Conservation (phyloP, 2,329 filamentous ascomycete genomes). For the Hirsutella rhossiliensis region DNA sequence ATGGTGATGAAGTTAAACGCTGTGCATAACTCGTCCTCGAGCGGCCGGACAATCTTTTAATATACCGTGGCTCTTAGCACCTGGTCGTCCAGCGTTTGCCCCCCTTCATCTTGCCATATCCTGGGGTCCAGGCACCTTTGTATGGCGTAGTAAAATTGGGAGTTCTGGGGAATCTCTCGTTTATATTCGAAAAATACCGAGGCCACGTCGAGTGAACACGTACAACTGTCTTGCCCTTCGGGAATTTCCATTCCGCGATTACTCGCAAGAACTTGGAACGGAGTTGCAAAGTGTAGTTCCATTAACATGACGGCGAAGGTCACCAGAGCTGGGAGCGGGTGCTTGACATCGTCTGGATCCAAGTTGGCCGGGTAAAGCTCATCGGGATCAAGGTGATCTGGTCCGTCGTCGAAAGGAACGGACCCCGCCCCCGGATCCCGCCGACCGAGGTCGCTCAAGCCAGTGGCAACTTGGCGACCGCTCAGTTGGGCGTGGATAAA, state of each 20-base stretch:
- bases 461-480: neutral
- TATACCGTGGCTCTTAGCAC: neutral
- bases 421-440: no score
- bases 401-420: neutral
- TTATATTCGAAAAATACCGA: neutral
- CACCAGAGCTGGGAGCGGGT: neutral
- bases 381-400: neutral
- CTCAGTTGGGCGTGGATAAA: constrained; percentile 3
- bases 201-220: neutral
- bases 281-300: neutral
- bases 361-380: neutral
- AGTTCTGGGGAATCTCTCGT: neutral
- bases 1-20: neutral
- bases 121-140: neutral
- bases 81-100: neutral
- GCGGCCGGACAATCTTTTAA: neutral
- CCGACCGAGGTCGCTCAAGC: neutral
- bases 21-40: neutral
- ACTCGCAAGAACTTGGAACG: neutral
- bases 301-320: neutral
- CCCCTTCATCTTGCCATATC: neutral
- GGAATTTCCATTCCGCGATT: neutral
- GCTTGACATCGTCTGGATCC: neutral
- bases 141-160: neutral
- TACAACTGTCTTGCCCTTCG: neutral